Base-by-base conservation (phyloP, 2,329 filamentous ascomycete species). In the Trichoderma citrinoviride region DNA sequence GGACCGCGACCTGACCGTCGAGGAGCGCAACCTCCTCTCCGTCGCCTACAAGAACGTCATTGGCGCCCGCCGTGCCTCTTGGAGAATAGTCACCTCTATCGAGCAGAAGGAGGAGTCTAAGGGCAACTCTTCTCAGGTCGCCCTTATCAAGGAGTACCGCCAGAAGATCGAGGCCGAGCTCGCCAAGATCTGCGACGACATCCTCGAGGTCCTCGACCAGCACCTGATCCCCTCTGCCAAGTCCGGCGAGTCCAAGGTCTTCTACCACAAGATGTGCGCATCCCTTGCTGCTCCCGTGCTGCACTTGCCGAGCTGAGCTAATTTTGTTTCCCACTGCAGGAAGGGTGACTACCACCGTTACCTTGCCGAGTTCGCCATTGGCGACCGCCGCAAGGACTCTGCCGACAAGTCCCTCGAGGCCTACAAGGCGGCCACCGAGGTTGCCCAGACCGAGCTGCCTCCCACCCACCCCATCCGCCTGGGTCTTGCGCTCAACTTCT, bases 101-200 rank as follows among this genome's bases (percentile, higher is more conserved):
- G 94, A 97, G 87, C 94, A 97, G 84, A 97, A 97, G 88, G 94
- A 98, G 85, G 94, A 98, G 85, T 95, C 92, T 78, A 98, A 98
- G 90, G 93, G 93, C 85, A 96, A 94, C 82, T 90, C 92, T 73
- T 86, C 88, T 73, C 93, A 97, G 83, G 93, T 97, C 72, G 81
- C 83, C 74, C 87, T 95, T 70, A 97, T 98, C 85, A 95, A 95
- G 86, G 93, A 97, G 81, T 98, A 98, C 88, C 93, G 94, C 78
- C 89, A 94, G 82, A 97, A 97, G 90, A 97, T 98, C 76, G 94
- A 98, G 88, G 85, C 85, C 75, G 94, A 98, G 85, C 90, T 98
- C 67, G 93, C 90, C 80, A 95, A 96, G 86, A 95, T 98, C 84
- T 97, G 94, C 84, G 90, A 97, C 78, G 94, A 98, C 77, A 95